phyloP scores from a whole-genome alignment of 768 basidiomycete species.

The Agaricus bisporus region DNA sequence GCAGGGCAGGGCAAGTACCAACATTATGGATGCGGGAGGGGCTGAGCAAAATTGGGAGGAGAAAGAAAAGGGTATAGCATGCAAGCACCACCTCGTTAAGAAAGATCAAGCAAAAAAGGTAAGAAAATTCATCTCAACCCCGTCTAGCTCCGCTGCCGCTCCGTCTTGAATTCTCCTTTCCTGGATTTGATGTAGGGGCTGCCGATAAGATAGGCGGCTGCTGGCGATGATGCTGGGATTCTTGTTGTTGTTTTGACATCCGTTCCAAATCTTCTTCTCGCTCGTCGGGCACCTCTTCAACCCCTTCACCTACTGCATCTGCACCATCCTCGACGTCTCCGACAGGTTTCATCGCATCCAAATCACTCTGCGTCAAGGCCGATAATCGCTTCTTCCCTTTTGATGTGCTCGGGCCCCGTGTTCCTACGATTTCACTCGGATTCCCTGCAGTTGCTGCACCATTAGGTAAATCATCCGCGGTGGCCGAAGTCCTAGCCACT shows the following conservation, averaged over 20 bases:
- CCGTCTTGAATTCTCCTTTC: neutral
- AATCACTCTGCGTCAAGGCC: slow-evolving; percentile 25
- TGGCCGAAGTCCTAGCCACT: neutral
- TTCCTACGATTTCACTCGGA: neutral
- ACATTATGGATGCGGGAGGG: too few species aligned
- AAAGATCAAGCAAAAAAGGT: too few species aligned
- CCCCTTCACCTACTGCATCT: neutral
- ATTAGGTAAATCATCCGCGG: neutral
- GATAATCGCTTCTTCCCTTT: slow-evolving; percentile 8
- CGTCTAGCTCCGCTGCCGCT: slow-evolving; percentile 1
- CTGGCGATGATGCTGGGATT: neutral
- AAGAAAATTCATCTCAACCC: neutral
- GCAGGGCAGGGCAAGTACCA: too few species aligned
- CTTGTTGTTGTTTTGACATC: neutral
- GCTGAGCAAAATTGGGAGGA: too few species aligned
- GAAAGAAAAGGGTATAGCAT: too few species aligned
- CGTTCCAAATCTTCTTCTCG: too few species aligned
- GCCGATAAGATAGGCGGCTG: neutral
- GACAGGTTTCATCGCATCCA: slow-evolving; percentile 70
- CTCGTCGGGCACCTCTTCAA: neutral
- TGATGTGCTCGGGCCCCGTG: slow-evolving; percentile 19
- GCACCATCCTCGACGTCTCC: slow-evolving; percentile 32
- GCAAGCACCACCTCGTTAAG: too few species aligned
- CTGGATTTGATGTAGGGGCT: neutral
- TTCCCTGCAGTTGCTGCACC: slow-evolving; percentile 1